A percentile compares a stretch with the other conserved stretches of the same genome.
phyloP scores from a whole-genome alignment of 192 early-diverging fungal genomes.

The Spizellomyces sp. region DNA sequence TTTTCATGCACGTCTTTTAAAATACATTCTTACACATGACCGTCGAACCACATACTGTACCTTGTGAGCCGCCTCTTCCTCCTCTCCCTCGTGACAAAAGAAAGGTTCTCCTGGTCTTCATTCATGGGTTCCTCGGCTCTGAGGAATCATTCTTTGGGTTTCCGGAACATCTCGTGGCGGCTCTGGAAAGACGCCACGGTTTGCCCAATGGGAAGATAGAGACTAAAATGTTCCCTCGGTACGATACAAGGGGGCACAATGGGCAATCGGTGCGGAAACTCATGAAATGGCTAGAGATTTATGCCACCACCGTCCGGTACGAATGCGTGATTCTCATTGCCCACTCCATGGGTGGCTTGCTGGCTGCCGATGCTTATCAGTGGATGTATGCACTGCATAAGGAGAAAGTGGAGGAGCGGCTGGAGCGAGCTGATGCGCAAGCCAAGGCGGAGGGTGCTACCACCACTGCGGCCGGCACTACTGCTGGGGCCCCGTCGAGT shows the following conservation, averaged over 20 bases:
- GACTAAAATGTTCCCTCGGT: constrained; percentile 35
- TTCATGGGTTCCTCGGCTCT: constrained; percentile 57
- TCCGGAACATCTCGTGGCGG: constrained; percentile 31
- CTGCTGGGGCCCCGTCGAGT: neutral
- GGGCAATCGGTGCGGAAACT: constrained; percentile 23
- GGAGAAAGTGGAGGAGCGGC: constrained; percentile 11
- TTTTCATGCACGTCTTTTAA: too few species aligned
- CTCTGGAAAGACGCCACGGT: constrained; percentile 10
- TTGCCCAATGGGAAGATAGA: constrained; percentile 25
- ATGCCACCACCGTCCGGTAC: constrained; percentile 35
- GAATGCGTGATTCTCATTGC: constrained; percentile 46
- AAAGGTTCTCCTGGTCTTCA: constrained; percentile 43
- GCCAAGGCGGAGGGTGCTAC: neutral
- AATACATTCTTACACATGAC: too few species aligned
- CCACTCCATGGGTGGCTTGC: constrained; percentile 55
- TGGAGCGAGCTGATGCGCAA: neutral
- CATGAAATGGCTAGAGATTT: constrained; percentile 37
- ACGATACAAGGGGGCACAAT: constrained; percentile 45
- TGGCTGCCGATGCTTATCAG: constrained; percentile 44
- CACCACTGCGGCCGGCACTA: neutral
- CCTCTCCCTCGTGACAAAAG: constrained; percentile 11
- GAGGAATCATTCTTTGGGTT: constrained; percentile 47
- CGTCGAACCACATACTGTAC: too few species aligned
- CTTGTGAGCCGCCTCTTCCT: constrained; percentile 7
- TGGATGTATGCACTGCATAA: constrained; percentile 35